Base-by-base conservation (phyloP, 2,329 filamentous ascomycete species). In the Penicillium sp. region DNA sequence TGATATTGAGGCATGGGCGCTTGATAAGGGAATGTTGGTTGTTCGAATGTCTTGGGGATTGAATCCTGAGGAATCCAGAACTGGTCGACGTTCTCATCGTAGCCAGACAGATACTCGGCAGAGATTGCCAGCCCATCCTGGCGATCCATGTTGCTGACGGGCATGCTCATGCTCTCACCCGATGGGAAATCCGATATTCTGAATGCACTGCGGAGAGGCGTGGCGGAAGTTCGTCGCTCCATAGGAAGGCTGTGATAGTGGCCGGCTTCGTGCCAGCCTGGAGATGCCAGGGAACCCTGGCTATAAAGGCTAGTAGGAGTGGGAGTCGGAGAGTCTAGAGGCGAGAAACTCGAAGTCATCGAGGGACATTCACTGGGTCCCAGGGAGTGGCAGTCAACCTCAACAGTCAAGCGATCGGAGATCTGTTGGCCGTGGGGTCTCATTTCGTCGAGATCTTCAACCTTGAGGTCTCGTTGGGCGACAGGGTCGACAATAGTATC, bases 361-460 rank as follows among this genome's bases (percentile, higher is more conserved):
- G 76, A 78, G 6, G 76, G 76, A 61, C 76, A 79, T 58, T 77
- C 76, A 68, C 72, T 78, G 24, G 76, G 74, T 56, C 76, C 75
- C 65, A 78, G 61, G 38, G 76, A 76, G 37, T 71, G 73, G 63
- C 76, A 77, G 50, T 78, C 76, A 57, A 79, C 69, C 62, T 78
- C 76, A 53, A 79, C 72, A 44, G 74, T 75, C 22, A 79, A 69
- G 58, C 75, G 71, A 67, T 78, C 75, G 30, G 74, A 72, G 59
- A 77, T 74, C 49, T 73, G 66, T 50, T 70, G 75, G 62, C 71
- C 69, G 63, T 78, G 75, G 44, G 74, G 62, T 73, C 75, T 74
- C 76, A 79, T 78, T 1, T 78, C 75, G 70, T 76, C 74, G 55
- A 64, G 62, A 30, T 72, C 71, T 64, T 72, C 71, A 26, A 69